Percentiles rank a stretch among this genome's conserved stretches.
These are phyloP conservation scores for Myxozyma nipponensis DNA, from an alignment of 805 yeast species.

Conservation along the genomic window DNA sequence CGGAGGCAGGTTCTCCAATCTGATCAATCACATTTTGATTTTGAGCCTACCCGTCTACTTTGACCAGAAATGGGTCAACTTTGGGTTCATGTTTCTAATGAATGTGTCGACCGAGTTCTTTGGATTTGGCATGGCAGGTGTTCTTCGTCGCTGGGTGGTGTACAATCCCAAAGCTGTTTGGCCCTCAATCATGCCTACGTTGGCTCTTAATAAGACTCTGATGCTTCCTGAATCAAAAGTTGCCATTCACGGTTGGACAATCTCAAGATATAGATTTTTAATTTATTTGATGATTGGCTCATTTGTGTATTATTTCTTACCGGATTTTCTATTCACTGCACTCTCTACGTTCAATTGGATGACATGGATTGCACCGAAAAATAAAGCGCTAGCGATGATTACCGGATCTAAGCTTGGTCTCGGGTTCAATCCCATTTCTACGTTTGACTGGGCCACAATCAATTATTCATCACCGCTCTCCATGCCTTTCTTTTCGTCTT, in stretches of 20 bases:
- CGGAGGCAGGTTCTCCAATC: constrained; percentile 16
- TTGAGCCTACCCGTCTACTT: constrained; percentile 35
- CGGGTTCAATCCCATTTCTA: constrained; percentile 61
- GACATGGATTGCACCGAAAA: constrained; percentile 61
- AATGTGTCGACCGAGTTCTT: constrained; percentile 55
- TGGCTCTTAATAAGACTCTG: constrained; percentile 50
- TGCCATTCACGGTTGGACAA: constrained; percentile 56
- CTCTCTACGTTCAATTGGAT: constrained; percentile 57
- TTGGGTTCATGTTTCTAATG: constrained; percentile 53
- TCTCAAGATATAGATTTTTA: constrained; percentile 51
- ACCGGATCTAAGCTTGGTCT: constrained; percentile 64
- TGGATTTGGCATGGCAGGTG: constrained; percentile 66
- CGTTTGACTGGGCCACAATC: constrained; percentile 58
- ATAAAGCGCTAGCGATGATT: constrained; percentile 56
- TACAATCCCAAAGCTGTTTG: constrained; percentile 58
- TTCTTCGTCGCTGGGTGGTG: constrained; percentile 55
- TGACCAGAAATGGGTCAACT: constrained; percentile 38
- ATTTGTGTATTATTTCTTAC: constrained; percentile 55
- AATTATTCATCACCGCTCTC: constrained; percentile 35
- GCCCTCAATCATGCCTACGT: constrained; percentile 50
- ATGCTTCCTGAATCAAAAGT: constrained; percentile 43
- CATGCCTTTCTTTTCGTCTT: constrained; percentile 44
- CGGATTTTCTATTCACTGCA: constrained; percentile 58
- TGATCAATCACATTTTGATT: constrained; percentile 7
- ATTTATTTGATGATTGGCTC: constrained; percentile 40